These are phyloP conservation scores for Dioscorea alata DNA, from an alignment of 106 monocot species.

Conservation along the genomic window DNA sequence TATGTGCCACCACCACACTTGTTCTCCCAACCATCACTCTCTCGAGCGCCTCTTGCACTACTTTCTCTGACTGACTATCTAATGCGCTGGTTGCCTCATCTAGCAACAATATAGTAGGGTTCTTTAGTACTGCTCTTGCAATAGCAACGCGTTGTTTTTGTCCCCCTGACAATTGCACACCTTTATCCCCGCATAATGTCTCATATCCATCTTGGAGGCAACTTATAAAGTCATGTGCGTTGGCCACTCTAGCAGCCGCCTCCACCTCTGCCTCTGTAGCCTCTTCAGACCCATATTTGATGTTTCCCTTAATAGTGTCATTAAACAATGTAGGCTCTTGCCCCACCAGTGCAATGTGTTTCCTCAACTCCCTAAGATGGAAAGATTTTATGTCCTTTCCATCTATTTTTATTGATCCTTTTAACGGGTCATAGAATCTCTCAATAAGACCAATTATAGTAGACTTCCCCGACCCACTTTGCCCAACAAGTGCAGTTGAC, in stretches of 20 bases:
- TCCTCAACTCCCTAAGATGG: slow-evolving; percentile 64
- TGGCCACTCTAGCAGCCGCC: slow-evolving; percentile 1
- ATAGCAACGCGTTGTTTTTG: slow-evolving; percentile 10
- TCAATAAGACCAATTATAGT: slow-evolving; percentile 43
- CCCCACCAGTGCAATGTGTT: slow-evolving; percentile 82
- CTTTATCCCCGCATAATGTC: not conserved
- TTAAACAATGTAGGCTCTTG: slow-evolving; percentile 84
- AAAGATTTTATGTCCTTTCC: slow-evolving; percentile 57
- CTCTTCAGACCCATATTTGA: slow-evolving; percentile 56
- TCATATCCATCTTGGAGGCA: not conserved
- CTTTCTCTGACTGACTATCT: not conserved
- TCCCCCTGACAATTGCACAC: slow-evolving; percentile 7
- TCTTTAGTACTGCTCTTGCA: slow-evolving; percentile 7
- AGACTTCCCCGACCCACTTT: too few relatives aligned
- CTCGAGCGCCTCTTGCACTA: slow-evolving; percentile 11
- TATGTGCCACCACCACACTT: slow-evolving; percentile 5
- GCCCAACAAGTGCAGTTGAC: slow-evolving; percentile 59
- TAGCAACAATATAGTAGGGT: slow-evolving; percentile 1
- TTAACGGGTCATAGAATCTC: slow-evolving; percentile 53
- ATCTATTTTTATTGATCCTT: slow-evolving; percentile 46
- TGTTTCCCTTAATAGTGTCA: slow-evolving; percentile 56
- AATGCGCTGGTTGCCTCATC: slow-evolving; percentile 11
- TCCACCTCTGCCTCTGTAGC: slow-evolving; percentile 11
- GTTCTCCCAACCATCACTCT: slow-evolving; percentile 8
- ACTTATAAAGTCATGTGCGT: slow-evolving; percentile 5